Evolutionary conservation across 2,329 filamentous ascomycete species (phyloP).

Genomic region (Ceratocystiopsis sp.): DNA sequence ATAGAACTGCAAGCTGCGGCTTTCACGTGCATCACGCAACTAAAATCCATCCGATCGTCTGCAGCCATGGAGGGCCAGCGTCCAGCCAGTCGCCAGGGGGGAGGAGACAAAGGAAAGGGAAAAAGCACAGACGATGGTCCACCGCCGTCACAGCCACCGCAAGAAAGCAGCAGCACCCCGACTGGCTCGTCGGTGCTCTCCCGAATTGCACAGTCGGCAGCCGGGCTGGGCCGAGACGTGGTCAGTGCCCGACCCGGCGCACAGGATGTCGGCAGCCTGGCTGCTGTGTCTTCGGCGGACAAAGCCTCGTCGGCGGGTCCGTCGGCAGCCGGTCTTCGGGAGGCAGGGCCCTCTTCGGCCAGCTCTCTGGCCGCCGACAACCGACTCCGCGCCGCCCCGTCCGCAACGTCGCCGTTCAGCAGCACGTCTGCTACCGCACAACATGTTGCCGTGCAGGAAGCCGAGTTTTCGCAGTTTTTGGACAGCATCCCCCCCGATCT

Average conservation of each 20-base stretch:
- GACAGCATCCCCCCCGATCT: conserved; percentile 9
- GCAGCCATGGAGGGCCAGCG: too few relatives aligned
- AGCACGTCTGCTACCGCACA: not conserved
- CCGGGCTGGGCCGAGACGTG: conserved; percentile 11
- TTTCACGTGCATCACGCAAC: too few relatives aligned
- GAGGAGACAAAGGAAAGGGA: conserved; percentile 2
- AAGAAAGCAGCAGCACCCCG: not conserved
- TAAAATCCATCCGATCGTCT: too few relatives aligned
- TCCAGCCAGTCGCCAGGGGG: too few relatives aligned
- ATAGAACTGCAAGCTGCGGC: too few relatives aligned
- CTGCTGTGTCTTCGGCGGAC: not conserved
- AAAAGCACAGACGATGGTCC: not conserved
- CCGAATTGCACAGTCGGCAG: conserved; percentile 15
- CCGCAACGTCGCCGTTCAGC: not conserved
- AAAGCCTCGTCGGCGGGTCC: conserved; percentile 5
- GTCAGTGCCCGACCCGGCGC: conserved; percentile 11
- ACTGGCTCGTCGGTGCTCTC: conserved; percentile 5
- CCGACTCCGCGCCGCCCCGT: conserved; percentile 8
- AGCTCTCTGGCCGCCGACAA: too few relatives aligned
- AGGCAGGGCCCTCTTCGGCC: not conserved
- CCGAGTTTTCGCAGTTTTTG: conserved; percentile 21
- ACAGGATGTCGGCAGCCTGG: not conserved
- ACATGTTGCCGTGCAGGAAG: conserved; percentile 17
- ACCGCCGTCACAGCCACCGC: not conserved
- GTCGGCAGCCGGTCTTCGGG: not conserved